Conservation (phyloP, 805 yeast species). For the Blastobotrys chiropterorum region DNA sequence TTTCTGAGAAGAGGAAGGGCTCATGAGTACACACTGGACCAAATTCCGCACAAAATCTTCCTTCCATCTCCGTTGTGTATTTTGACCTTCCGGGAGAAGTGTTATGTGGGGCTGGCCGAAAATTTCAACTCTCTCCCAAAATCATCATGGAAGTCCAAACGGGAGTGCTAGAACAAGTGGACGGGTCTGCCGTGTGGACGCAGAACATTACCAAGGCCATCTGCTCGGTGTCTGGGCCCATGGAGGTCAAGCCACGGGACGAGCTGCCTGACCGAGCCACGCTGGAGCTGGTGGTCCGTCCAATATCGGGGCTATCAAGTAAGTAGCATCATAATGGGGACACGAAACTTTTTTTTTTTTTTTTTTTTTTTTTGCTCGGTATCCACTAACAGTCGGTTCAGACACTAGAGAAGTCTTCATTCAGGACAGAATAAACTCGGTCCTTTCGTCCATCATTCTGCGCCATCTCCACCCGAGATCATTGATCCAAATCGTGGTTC, state of each 20-base stretch:
- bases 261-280: slow-evolving; percentile 76
- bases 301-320: slow-evolving; percentile 66
- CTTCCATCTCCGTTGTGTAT: too few relatives aligned
- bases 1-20: too few relatives aligned
- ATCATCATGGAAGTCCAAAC: slow-evolving; percentile 4
- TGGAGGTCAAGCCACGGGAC: slow-evolving; percentile 76
- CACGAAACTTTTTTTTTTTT: too few relatives aligned
- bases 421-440: slow-evolving; percentile 61
- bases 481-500: slow-evolving; percentile 62
- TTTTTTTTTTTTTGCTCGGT: too few relatives aligned
- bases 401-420: slow-evolving; percentile 62
- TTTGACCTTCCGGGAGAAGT: neutral
- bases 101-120: neutral
- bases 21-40: too few relatives aligned
- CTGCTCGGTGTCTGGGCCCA: slow-evolving; percentile 83
- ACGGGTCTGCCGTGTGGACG: slow-evolving; percentile 67
- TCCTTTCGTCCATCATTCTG: slow-evolving; percentile 55
- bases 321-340: too few relatives aligned
- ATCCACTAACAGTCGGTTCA: slow-evolving; percentile 5
- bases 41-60: too few relatives aligned
- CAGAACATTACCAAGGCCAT: slow-evolving; percentile 52
- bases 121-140: neutral
- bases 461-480: slow-evolving; percentile 73
- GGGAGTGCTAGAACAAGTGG: slow-evolving; percentile 51
- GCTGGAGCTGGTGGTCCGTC: slow-evolving; percentile 71